These are phyloP conservation scores for Purpureocillium takamizusanense DNA, from an alignment of 2,329 filamentous ascomycete genomes.

Conservation along the genomic window DNA sequence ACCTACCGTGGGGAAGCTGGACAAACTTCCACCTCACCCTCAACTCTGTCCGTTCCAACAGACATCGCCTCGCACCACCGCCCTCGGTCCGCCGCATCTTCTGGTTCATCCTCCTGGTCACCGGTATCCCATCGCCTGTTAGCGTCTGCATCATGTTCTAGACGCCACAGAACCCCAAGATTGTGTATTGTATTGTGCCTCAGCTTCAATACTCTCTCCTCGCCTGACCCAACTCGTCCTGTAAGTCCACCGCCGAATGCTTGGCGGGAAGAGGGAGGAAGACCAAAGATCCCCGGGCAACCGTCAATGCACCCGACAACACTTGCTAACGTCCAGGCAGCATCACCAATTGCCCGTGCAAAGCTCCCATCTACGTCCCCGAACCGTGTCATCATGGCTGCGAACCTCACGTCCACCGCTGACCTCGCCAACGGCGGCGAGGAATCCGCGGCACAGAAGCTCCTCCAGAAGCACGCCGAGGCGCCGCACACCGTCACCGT, in stretches of 20 bases:
- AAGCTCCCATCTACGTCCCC: background rate
- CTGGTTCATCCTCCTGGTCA: conserved; percentile 32
- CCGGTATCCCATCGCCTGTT: conserved; percentile 23
- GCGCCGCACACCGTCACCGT: conserved; percentile 55
- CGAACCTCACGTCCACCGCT: conserved; percentile 19
- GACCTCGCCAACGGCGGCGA: conserved; percentile 27
- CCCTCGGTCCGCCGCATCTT: conserved; percentile 22
- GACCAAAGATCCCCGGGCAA: too few relatives aligned
- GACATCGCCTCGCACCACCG: conserved; percentile 14
- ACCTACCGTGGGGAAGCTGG: conserved; percentile 21
- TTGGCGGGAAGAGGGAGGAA: too few relatives aligned
- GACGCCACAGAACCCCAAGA: conserved; percentile 17
- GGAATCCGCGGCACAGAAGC: conserved; percentile 50
- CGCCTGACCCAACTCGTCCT: too few relatives aligned
- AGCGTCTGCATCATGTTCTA: conserved; percentile 30
- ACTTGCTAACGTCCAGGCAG: too few relatives aligned
- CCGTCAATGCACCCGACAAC: background rate
- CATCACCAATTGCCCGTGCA: background rate
- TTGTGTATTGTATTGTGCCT: conserved; percentile 1
- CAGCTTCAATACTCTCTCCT: background rate
- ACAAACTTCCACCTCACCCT: conserved; percentile 34
- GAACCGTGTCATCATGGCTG: conserved; percentile 28
- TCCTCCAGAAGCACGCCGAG: conserved; percentile 53
- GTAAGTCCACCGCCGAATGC: too few relatives aligned
- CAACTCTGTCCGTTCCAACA: conserved; percentile 18